Evolutionary conservation across 306 rosid genomes (phyloP), one percentile per base, ranked within the genome.

Genomic region (Oemleria cerasiformis): DNA sequence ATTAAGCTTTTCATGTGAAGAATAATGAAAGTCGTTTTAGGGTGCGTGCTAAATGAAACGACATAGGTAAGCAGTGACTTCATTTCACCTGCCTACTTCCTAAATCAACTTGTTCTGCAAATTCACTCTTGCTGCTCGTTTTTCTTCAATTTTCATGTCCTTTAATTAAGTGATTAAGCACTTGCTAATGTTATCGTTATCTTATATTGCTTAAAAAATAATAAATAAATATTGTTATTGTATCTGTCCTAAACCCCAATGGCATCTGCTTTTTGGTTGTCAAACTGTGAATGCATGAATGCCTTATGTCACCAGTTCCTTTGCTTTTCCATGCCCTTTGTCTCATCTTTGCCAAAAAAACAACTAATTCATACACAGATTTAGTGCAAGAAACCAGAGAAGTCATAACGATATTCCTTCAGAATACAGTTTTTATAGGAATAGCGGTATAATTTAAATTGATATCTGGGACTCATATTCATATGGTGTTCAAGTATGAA

Each of bases 21-120:
- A 4, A 13, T 3, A 30, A 48, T 14, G 41, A 55, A 55, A 21
- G 53, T 11, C 65, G 53, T 55, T 63, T n/a, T 11, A 9, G 41
- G 56, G 25, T 21, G 47, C 48, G 23, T 9, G 66, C 23, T 9
- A 7, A 12, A 39, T 6, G 2, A 36, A 16, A 5, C 9, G 50
- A 12, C 2, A 49, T 61, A 82, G 41, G 81, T 82, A 74, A 71
- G 83, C 83, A 64, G 40, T 82, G 85, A 85, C 84, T 71, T 79
- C 81, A 53, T 30, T 30, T 15, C 34, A 12, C 16, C 15, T 0
- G 30, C 5, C 65, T 1, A 41, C 50, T 2, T 0, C 12, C 44
- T 23, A 38, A 20, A 41, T 30, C 45, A 4, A 45, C 30, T 23
- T 0, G 5, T 30, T 30, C 66, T 11, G 36, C 36, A 30, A 30